Evolutionary conservation across 495 filamentous ascomycete genomes (phyloP).

Genomic region (Penicillium paradoxum): DNA sequence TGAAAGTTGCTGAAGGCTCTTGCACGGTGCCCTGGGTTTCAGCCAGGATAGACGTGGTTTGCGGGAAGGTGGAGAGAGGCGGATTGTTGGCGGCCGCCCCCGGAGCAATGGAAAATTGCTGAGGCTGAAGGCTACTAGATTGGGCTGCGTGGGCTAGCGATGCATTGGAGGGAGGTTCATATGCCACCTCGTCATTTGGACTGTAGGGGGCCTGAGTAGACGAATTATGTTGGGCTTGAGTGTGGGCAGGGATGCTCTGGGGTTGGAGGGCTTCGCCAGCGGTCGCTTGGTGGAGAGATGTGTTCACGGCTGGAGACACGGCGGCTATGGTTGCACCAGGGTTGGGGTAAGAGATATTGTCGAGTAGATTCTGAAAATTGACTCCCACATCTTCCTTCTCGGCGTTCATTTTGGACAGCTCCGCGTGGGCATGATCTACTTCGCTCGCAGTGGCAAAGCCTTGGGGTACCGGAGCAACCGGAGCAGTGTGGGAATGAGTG

Average conservation of each 20-base stretch:
- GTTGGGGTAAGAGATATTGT: conserved; percentile 45
- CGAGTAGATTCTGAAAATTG: conserved; percentile 49
- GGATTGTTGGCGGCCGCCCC: conserved; percentile 51
- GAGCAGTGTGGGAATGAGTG: conserved; percentile 41
- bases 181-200: conserved; percentile 51
- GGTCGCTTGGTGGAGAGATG: conserved; percentile 33
- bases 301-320: conserved; percentile 25
- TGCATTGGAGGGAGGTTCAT: conserved; percentile 46
- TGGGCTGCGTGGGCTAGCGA: conserved; percentile 33
- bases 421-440: conserved; percentile 27
- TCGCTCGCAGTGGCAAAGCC: conserved; percentile 28
- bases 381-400: conserved; percentile 29
- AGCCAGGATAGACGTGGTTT: conserved; percentile 29
- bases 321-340: conserved; percentile 25
- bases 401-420: conserved; percentile 21
- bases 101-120: conserved; percentile 39
- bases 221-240: conserved; percentile 45
- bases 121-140: conserved; percentile 34
- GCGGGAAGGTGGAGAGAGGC: conserved; percentile 56
- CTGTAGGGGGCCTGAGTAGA: conserved; percentile 53
- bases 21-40: conserved; percentile 34
- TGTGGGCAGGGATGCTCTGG: conserved; percentile 43
- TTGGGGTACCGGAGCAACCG: conserved; percentile 51
- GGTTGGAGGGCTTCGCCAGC: conserved; percentile 35
- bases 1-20: conserved; percentile 18